Percentiles rank a stretch among this genome's conserved stretches.
Evolutionary conservation across 1,284 basidiomycete species (phyloP).

Genomic region (Megacollybia platyphylla): DNA sequence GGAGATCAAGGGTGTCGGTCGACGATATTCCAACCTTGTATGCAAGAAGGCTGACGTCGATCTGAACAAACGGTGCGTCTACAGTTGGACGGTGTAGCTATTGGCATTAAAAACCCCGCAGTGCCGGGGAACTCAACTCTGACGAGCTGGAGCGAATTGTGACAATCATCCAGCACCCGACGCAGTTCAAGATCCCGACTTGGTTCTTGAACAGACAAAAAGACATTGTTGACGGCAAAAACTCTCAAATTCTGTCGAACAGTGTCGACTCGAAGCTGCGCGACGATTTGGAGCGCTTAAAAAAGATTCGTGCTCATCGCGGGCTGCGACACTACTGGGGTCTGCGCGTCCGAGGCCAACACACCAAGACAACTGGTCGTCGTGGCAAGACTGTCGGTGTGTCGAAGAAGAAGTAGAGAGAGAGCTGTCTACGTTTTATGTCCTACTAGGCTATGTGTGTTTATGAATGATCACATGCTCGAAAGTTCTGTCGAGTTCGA

Average conservation of each 20-base stretch:
- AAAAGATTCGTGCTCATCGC: slow-evolving; percentile 99
- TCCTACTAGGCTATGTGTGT: slow-evolving; percentile 1
- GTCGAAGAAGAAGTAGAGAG: slow-evolving; percentile 80
- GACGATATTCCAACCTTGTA: slow-evolving; percentile 97
- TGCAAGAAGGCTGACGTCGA: slow-evolving; percentile 99
- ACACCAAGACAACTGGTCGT: slow-evolving; percentile 98
- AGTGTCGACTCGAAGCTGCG: slow-evolving; percentile 97
- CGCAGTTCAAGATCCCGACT: slow-evolving; percentile 98
- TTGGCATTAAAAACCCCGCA: slow-evolving; percentile 15
- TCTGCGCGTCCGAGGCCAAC: slow-evolving; percentile 90
- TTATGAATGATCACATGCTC: neutral
- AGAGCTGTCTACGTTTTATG: slow-evolving; percentile 4
- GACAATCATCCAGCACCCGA: slow-evolving; percentile 99
- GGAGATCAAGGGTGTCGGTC: slow-evolving; percentile 99
- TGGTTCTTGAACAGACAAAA: slow-evolving; percentile 99
- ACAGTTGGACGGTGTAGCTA: slow-evolving; percentile 2
- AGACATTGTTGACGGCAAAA: slow-evolving; percentile 96
- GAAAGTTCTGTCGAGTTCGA: neutral
- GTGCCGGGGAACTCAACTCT: slow-evolving; percentile 90
- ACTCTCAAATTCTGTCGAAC: slow-evolving; percentile 94
- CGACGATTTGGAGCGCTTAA: slow-evolving; percentile 96
- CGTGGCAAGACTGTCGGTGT: slow-evolving; percentile 90
- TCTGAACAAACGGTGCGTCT: slow-evolving; percentile 91
- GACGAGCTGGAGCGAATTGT: slow-evolving; percentile 98
- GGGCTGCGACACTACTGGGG: slow-evolving; percentile 98